Evolutionary conservation across 2,329 filamentous ascomycete genomes (phyloP), one percentile per base, ranked within the genome.

Genomic region (Penicillium brevicompactum): DNA sequence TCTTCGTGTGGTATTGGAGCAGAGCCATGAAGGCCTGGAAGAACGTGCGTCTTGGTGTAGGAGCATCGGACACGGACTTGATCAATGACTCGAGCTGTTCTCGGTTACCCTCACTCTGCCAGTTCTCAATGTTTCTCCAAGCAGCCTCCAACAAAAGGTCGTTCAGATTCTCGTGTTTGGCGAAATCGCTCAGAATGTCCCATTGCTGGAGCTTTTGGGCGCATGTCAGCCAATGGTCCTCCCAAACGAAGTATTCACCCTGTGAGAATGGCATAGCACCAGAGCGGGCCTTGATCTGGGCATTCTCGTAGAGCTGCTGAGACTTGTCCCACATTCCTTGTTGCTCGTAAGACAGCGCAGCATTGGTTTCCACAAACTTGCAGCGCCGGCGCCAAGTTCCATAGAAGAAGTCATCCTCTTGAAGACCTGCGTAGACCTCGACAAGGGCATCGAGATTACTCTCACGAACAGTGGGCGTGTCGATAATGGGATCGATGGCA

Each of bases 261-360:
- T 95, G 90, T 1, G 93, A 96, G 74, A 97, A 97, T 0, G 94
- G 93, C 58, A 97, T 86, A n/a, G 93, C 91, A 49, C 92, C 94
- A 0, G 93, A 97, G 45, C 95, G 86, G 43, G 95, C 94, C 74
- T 97, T 99, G 72, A 99, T 91, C 74, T 99, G 95, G 0, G 95
- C 94, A 53, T 88, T 88, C 74, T 99, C 94, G 73, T 97, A 99
- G 78, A 97, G 88, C 68, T 90, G 90, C 76, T 99, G 95, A 1
- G 95, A 92, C 76, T 97, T 97, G 67, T 99, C 94, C 95, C 94
- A 99, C 85, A 97, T 96, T 46, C 94, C 94, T 66, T 96, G 96
- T 71, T 99, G 95, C 76, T 99, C 95, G 66, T 97, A 99, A 0
- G 94, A 99, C 7, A 99, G 80, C 1, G 92, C 94, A 13, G 94